These are phyloP conservation scores for Ophiostoma ips DNA, from an alignment of 2,329 filamentous ascomycete species.

Conservation along the genomic window DNA sequence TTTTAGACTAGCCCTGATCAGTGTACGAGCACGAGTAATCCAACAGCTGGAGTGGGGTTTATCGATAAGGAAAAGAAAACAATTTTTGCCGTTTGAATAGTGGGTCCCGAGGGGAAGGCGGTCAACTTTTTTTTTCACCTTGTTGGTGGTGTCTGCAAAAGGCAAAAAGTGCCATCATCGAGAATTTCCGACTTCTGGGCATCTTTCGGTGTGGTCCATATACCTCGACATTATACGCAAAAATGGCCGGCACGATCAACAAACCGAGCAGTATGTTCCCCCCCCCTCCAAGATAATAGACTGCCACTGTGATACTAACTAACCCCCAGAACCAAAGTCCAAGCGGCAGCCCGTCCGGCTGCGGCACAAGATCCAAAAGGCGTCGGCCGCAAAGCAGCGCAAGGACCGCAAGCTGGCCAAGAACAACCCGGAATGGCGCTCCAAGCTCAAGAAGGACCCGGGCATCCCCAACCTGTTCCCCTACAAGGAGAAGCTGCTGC, in stretches of 20 bases:
- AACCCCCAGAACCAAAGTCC: conserved; percentile 66
- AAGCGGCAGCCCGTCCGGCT: conserved; percentile 84
- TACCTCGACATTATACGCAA: neutral
- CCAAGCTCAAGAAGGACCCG: conserved; percentile 91
- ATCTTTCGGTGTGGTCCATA: neutral
- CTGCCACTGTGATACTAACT: neutral
- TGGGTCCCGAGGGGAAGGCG: conserved; percentile 13
- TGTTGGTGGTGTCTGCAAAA: neutral
- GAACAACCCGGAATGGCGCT: conserved; percentile 95
- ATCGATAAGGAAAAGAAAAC: conserved; percentile 12
- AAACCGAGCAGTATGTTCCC: conserved; percentile 37
- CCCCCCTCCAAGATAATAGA: too few species aligned
- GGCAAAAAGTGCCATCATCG: too few species aligned
- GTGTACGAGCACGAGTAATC: too few species aligned
- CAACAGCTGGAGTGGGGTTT: too few species aligned
- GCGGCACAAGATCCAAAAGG: conserved; percentile 92
- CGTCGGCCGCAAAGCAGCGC: conserved; percentile 75
- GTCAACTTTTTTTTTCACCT: conserved; percentile 13
- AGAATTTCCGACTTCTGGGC: conserved; percentile 4
- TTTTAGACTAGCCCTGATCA: too few species aligned
- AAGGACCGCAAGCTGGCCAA: conserved; percentile 82
- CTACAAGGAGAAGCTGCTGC: conserved; percentile 88
- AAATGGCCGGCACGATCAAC: conserved; percentile 40
- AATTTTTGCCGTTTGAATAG: conserved; percentile 8
- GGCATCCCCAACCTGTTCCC: conserved; percentile 96